A percentile compares a stretch with the other conserved stretches of the same genome.
phyloP scores from a whole-genome alignment of 1,284 basidiomycete species.

The Sanguinoderma infundibulare region DNA sequence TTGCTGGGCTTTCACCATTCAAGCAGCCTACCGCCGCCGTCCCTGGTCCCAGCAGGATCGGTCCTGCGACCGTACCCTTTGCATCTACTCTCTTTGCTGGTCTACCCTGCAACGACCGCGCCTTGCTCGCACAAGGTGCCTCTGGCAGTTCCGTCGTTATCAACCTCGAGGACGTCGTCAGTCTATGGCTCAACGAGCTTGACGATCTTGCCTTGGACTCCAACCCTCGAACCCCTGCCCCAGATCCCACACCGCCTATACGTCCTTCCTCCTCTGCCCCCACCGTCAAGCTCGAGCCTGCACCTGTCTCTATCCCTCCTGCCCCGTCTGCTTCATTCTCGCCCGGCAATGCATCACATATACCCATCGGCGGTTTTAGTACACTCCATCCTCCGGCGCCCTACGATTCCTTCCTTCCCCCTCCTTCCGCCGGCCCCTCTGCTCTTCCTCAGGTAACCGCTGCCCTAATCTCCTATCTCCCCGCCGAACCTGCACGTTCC shows the following conservation, averaged over 20 bases:
- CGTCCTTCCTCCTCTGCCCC: slow-evolving; percentile 20
- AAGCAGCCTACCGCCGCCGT: slow-evolving; percentile 21
- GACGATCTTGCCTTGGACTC: slow-evolving; percentile 26
- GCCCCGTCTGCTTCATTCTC: slow-evolving; percentile 19
- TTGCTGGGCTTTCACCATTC: slow-evolving; percentile 25
- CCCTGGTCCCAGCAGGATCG: slow-evolving; percentile 16
- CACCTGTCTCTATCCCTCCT: slow-evolving; percentile 36
- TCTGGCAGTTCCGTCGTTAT: slow-evolving; percentile 58
- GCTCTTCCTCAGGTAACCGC: slow-evolving; percentile 43
- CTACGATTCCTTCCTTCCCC: slow-evolving; percentile 29
- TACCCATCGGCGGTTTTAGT: slow-evolving; percentile 10
- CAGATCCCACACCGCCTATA: slow-evolving; percentile 15
- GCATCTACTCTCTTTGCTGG: slow-evolving; percentile 27
- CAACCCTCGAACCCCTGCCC: slow-evolving; percentile 8
- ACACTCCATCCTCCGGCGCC: slow-evolving; percentile 23
- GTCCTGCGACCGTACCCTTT: slow-evolving; percentile 31
- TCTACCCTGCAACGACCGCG: slow-evolving; percentile 43
- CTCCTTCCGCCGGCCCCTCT: slow-evolving; percentile 16
- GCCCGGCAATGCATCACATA: slow-evolving; percentile 9
- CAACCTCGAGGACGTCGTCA: slow-evolving; percentile 56
- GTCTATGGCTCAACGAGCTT: slow-evolving; percentile 54
- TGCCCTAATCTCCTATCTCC: slow-evolving; percentile 44
- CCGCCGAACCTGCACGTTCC: slow-evolving; percentile 42
- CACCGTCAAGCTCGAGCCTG: slow-evolving; percentile 54
- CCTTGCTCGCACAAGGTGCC: slow-evolving; percentile 43